These are phyloP conservation scores for Gossypium gossypioides DNA, from an alignment of 441 rosid genomes.

Conservation along the genomic window DNA sequence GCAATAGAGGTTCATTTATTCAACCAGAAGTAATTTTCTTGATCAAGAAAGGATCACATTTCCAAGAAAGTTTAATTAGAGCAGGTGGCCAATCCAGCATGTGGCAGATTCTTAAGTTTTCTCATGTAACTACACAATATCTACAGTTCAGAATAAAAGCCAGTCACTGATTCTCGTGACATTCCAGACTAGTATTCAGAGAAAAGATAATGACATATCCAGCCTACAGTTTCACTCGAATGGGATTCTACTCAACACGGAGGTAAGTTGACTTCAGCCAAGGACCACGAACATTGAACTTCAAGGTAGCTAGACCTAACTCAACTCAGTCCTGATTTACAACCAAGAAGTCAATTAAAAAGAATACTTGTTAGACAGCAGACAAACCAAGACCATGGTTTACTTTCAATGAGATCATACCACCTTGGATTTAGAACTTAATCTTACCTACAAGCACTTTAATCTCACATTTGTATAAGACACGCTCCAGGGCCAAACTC, in stretches of 20 bases:
- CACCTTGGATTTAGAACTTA: not conserved
- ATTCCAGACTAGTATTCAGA: not conserved
- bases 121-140: not conserved
- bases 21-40: not conserved
- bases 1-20: not conserved
- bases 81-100: constrained; percentile 3
- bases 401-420: not conserved
- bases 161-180: not conserved
- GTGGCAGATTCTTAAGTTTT: not conserved
- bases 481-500: not conserved
- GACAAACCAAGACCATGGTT: not conserved
- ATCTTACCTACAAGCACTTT: not conserved
- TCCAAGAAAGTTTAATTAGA: not conserved
- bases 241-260: not conserved
- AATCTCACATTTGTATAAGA: not conserved
- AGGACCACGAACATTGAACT: not conserved
- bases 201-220: not conserved
- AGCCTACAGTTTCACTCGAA: not conserved
- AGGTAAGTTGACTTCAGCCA: not conserved
- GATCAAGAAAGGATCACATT: constrained; percentile 5
- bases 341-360: not conserved
- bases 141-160: not conserved
- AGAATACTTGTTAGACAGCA: not conserved
- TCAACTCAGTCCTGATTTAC: not conserved
- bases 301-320: not conserved